These are phyloP conservation scores for Fusarium xylarioides DNA, from an alignment of 2,329 filamentous ascomycete species.

Conservation along the genomic window DNA sequence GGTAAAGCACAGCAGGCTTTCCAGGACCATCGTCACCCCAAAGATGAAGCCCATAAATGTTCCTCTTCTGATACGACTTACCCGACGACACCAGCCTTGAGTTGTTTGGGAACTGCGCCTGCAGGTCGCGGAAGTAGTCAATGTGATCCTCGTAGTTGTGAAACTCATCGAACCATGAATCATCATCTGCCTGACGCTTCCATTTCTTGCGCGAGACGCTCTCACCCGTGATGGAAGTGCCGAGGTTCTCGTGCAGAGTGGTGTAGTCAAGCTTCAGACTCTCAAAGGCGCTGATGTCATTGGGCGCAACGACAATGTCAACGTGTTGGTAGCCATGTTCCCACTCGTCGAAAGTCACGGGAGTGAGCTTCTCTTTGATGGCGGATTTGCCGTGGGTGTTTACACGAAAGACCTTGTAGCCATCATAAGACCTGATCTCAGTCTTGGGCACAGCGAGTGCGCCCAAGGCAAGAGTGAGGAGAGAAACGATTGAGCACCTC, in stretches of 20 bases:
- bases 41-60: conserved; percentile 67
- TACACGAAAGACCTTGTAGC: conserved; percentile 54
- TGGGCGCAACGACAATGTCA: conserved; percentile 47
- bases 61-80: conserved; percentile 54
- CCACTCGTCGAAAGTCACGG: conserved; percentile 38
- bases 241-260: conserved; percentile 45
- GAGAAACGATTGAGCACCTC: conserved; percentile 29
- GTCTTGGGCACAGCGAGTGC: conserved; percentile 27
- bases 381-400: conserved; percentile 54
- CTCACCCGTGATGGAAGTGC: conserved; percentile 44
- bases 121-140: conserved; percentile 55
- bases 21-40: conserved; percentile 55
- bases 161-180: conserved; percentile 60
- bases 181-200: conserved; percentile 42
- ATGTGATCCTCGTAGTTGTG: conserved; percentile 61
- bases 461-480: conserved; percentile 29
- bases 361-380: conserved; percentile 47
- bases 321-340: conserved; percentile 35
- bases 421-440: conserved; percentile 42
- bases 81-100: conserved; percentile 58
- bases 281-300: conserved; percentile 43
- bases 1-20: conserved; percentile 59
- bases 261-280: conserved; percentile 44
- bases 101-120: conserved; percentile 53
- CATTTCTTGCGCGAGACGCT: conserved; percentile 27